Percentiles rank a stretch among this genome's conserved stretches.
Evolutionary conservation across 495 filamentous ascomycete genomes (phyloP).

Genomic region (Letharia lupina): DNA sequence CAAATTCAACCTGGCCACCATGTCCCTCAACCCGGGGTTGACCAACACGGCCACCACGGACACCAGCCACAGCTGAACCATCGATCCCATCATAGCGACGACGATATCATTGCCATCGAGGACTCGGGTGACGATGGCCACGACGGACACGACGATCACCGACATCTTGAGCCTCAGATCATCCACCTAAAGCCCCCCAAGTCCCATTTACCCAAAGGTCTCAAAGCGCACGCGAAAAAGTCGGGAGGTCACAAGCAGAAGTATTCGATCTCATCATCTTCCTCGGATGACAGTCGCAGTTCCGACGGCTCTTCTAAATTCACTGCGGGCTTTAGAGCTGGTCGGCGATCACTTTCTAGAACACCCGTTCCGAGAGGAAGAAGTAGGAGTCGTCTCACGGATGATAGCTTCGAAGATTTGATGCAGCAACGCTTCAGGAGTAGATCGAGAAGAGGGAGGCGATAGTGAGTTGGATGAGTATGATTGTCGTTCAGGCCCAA

Average conservation of each 20-base stretch:
- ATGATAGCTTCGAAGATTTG: constrained; percentile 18
- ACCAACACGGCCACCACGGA: constrained; percentile 7
- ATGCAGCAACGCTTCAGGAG: constrained; percentile 2
- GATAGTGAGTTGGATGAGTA: not conserved
- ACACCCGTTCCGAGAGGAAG: constrained; percentile 1
- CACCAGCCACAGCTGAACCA: not conserved
- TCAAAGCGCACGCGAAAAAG: not conserved
- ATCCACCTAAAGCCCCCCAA: not conserved
- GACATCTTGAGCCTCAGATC: not conserved
- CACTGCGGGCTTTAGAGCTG: not conserved
- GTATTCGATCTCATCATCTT: not conserved
- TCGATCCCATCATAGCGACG: not conserved
- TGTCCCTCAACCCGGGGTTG: not conserved
- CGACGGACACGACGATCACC: constrained; percentile 5
- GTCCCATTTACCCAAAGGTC: not conserved
- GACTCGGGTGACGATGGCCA: constrained; percentile 9
- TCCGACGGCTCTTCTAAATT: constrained; percentile 3
- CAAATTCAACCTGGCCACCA: not conserved
- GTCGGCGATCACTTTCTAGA: constrained; percentile 2
- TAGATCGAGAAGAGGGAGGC: not conserved
- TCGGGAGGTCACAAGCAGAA: not conserved
- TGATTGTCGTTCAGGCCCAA: not conserved
- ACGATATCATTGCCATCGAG: not conserved
- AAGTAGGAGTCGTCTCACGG: constrained; percentile 10
- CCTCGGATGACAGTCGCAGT: constrained; percentile 7